Conservation (phyloP, 1,284 basidiomycete species). For the Ganoderma lingzhi region DNA sequence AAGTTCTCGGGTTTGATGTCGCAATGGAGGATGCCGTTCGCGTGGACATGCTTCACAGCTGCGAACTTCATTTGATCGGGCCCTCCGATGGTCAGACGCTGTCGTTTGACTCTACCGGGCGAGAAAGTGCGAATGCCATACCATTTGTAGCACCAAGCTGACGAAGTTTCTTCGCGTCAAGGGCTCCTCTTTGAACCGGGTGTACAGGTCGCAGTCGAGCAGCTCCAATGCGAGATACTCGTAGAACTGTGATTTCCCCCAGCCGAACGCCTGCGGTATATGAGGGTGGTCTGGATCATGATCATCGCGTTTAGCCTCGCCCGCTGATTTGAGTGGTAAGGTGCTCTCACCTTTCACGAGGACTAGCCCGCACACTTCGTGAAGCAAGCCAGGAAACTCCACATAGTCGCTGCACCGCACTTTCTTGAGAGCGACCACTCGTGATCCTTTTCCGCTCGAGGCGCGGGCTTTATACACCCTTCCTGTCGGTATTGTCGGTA, state of each 20-base stretch:
- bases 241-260: background rate
- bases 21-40: background rate
- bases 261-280: background rate
- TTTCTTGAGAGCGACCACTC: background rate
- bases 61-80: background rate
- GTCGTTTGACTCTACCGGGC: background rate
- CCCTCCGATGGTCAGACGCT: background rate
- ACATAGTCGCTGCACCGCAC: background rate
- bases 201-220: background rate
- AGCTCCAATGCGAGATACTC: background rate
- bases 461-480: background rate
- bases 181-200: background rate
- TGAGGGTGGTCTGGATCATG: background rate
- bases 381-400: background rate
- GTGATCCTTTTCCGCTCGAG: background rate
- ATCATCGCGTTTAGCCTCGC: no score
- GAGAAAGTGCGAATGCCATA: background rate
- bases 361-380: background rate
- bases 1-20: constrained; percentile 1
- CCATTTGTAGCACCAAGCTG: background rate
- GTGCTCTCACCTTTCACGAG: background rate
- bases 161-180: background rate
- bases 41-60: background rate
- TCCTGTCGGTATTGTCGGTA: background rate
- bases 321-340: background rate